Percentiles rank a stretch among this genome's conserved stretches.
Evolutionary conservation across 257 asterid species (phyloP).

Genomic region (Primulina tabacum): DNA sequence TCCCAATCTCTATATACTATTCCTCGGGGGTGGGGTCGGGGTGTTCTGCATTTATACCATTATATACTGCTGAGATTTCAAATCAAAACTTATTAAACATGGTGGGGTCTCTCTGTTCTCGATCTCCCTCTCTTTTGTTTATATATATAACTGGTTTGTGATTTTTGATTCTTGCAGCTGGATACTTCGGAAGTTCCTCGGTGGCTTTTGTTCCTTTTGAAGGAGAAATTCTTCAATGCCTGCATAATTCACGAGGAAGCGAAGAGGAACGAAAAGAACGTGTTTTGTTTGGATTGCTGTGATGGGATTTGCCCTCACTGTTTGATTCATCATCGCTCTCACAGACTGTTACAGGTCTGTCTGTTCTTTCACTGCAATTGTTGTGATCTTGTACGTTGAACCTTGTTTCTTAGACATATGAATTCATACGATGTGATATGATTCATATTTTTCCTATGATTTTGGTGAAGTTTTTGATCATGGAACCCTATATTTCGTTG

Average conservation of each 20-base stretch:
- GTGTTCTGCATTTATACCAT: neutral
- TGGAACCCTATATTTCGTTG: neutral
- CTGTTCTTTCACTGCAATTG: no score
- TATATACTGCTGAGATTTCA: constrained; percentile 10
- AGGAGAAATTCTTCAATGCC: constrained; percentile 68
- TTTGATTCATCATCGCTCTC: constrained; percentile 47
- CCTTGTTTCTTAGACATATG: neutral
- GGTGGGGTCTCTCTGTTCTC: constrained; percentile 36
- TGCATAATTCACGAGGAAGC: constrained; percentile 63
- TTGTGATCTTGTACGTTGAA: neutral
- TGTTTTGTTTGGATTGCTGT: constrained; percentile 72
- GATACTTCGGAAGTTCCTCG: constrained; percentile 43
- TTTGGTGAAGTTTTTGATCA: neutral
- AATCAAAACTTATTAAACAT: constrained; percentile 20
- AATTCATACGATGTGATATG: no score
- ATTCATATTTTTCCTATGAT: neutral
- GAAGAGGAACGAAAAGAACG: constrained; percentile 71
- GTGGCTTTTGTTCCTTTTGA: constrained; percentile 55
- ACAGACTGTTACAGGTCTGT: constrained; percentile 65
- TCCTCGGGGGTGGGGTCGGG: no score
- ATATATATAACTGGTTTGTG: neutral
- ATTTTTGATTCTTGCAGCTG: constrained; percentile 33
- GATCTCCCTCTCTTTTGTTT: neutral
- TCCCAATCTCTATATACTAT: constrained; percentile 5
- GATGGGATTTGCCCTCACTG: constrained; percentile 72